A percentile compares a stretch with the other conserved stretches of the same genome.
phyloP scores from a whole-genome alignment of 2,329 filamentous ascomycete species.

The Colletotrichum sp. region DNA sequence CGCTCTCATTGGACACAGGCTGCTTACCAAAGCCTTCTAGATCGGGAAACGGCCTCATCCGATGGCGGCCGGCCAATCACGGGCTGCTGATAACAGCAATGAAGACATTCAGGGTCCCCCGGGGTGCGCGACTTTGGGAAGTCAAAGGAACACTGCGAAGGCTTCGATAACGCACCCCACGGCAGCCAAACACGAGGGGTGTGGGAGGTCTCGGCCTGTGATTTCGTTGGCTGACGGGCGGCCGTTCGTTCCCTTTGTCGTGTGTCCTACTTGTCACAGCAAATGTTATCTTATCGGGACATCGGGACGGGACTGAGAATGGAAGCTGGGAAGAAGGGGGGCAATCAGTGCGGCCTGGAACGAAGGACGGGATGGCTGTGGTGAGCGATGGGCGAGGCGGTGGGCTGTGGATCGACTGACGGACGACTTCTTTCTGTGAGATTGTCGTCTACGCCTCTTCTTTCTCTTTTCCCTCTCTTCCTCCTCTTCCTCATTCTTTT shows the following conservation, averaged over 20 bases:
- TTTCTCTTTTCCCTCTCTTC: neutral
- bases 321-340: neutral
- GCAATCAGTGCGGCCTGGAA: neutral
- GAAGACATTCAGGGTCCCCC: conserved; percentile 16
- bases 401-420: conserved; percentile 10
- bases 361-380: neutral
- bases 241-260: neutral
- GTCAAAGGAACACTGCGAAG: neutral
- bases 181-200: neutral
- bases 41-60: conserved; percentile 18
- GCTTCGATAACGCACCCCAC: conserved; percentile 14
- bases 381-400: neutral
- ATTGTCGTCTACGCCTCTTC: neutral
- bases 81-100: conserved; percentile 7
- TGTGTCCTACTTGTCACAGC: neutral
- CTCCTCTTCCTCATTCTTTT: neutral
- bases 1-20: neutral
- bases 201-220: neutral
- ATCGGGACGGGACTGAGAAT: neutral
- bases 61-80: conserved; percentile 9
- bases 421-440: neutral
- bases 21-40: neutral
- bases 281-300: conserved; percentile 12
- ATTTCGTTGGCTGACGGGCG: neutral
- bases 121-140: neutral